Evolutionary conservation across 2,329 filamentous ascomycete species (phyloP), one percentile per base, ranked within the genome.

Genomic region (Zasmidium angulare): DNA sequence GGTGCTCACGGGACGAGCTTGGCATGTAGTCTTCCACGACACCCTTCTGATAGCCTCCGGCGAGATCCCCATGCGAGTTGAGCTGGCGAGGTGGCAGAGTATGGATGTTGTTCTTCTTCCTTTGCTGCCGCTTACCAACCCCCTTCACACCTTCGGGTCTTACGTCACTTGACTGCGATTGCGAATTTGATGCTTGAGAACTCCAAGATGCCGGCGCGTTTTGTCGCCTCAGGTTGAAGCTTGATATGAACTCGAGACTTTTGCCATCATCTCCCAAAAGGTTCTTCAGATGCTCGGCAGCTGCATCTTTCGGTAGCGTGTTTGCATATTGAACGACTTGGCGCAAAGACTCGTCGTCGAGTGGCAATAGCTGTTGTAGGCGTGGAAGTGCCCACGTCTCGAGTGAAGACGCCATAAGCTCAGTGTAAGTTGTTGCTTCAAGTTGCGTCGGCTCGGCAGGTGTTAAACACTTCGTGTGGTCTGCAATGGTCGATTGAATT

Each of bases 211-310:
- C 49, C 11, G 71, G 67, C 26, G 71, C 75, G 26, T 74, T 71
- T 54, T 72, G 75, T 61, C 84, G 78, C 56, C 84, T 85, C 2
- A 87, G 84, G 72, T 96, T 98, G 76, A 89, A 90, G 11, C 83
- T 84, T 21, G 86, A 81, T 61, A 90, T 89, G 70, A 90, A 90
- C 66, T 90, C 87, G 53, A 90, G 75, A 1, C 85, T 83, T 67
- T 89, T 86, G 1, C 92, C 85, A 6, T 90, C 92, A 73, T 96
- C 91, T 52, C 93, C 95, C 0, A 99, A 84, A 55, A 99, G 80
- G 71, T 95, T 91, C 74, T 87, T 89, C 62, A 99, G 88, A 75
- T 98, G 91, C 46, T 92, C 87, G 53, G 86, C 91, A 14, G 91
- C 90, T 64, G 89, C 89, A 53, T 86, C 78, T 71, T 89, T 92